phyloP scores from a whole-genome alignment of 805 yeast species.

The Blastobotrys chiropterorum region DNA sequence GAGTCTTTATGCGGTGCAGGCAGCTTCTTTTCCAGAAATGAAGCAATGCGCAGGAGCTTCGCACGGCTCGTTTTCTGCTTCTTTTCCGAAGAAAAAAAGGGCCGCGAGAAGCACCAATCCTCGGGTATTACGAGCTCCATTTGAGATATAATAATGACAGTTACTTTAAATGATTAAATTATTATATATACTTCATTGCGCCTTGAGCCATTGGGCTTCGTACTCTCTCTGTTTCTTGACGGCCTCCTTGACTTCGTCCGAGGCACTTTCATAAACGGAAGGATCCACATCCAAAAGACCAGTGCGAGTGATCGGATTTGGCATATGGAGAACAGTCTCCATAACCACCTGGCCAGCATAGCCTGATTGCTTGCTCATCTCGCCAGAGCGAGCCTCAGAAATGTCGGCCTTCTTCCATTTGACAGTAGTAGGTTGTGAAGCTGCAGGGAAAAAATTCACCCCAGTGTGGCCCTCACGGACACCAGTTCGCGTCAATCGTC shows the following conservation, averaged over 20 bases:
- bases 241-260: conserved; percentile 46
- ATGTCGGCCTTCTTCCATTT: conserved; percentile 25
- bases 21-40: too few relatives aligned
- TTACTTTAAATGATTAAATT: not conserved
- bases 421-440: conserved; percentile 63
- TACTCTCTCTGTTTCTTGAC: conserved; percentile 20
- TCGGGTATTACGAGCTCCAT: too few relatives aligned
- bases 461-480: conserved; percentile 80
- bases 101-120: not conserved
- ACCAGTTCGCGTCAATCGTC: conserved; percentile 42
- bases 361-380: conserved; percentile 24
- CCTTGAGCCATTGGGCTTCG: conserved; percentile 17
- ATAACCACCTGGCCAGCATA: conserved; percentile 12
- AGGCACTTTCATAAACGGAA: conserved; percentile 49
- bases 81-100: not conserved
- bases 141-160: too few relatives aligned
- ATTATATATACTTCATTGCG: not conserved
- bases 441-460: conserved; percentile 62
- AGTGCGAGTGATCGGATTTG: conserved; percentile 48
- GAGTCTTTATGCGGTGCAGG: too few relatives aligned
- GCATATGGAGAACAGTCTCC: conserved; percentile 27
- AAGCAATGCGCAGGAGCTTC: too few relatives aligned
- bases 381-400: conserved; percentile 14
- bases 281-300: conserved; percentile 58
- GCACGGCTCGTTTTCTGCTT: not conserved